Evolutionary conservation across 2,329 filamentous ascomycete species (phyloP), one percentile per base, ranked within the genome.

Genomic region (Curvularia verruculosa): DNA sequence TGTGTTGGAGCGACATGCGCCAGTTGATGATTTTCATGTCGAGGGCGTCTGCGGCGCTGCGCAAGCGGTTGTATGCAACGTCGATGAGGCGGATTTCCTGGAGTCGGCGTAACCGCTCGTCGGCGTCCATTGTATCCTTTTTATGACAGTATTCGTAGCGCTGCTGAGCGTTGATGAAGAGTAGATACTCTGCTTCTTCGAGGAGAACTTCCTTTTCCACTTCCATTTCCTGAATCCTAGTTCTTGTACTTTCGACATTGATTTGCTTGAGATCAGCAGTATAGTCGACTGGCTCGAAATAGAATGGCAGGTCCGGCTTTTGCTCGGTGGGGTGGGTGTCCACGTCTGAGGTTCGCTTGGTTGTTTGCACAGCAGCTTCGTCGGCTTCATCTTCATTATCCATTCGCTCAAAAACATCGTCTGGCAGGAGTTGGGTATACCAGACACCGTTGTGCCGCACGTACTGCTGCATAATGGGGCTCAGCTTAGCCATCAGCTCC

Each of bases 391-490:
- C n/a, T n/a, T n/a, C 26, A 8, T 29, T 9, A 29, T 69, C 66
- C 12, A 55, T 55, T 18, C 58, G 53, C 13, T 69, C 63, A 37
- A 58, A 63, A 2, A 60, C 63, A 15, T 58, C 43, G 4, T 61
- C 57, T 15, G 66, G 63, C 4, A 70, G 40, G n/a, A 65, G 63
- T 28, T 61, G 60, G 1, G 64, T 60, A 46, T 69, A 65, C 64
- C 65, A 69, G 19, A 71, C 40, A 2, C 61, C 63, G 46, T 69
- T 65, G 52, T 69, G 66, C 12, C 63, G 64, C 7, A 72, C 62
- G 37, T 73, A 74, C 19, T 56, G 62, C 50, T 73, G 71, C 9
- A 68, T 53, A 21, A 68, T 31, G 1, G 67, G 64, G 31, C 65
- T 56, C 49, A 74, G 63, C 9, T 48, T 48, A 7, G 67, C 56